A percentile compares a stretch with the other conserved stretches of the same genome.
phyloP scores from a whole-genome alignment of 805 yeast species.

The Sungouiozyma ichnusensis region DNA sequence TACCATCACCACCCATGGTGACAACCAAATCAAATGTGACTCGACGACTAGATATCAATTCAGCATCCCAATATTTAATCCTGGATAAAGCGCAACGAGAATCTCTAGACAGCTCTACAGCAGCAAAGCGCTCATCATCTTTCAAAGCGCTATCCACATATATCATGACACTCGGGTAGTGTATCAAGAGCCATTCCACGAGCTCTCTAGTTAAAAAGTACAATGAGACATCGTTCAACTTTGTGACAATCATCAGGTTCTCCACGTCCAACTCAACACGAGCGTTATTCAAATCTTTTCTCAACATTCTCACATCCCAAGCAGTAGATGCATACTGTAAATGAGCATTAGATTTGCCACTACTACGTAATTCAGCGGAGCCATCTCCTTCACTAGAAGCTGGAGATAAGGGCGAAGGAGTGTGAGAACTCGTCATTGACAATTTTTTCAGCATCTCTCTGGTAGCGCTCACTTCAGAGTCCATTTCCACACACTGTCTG shows the following conservation, averaged over 20 bases:
- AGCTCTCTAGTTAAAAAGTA: constrained; percentile 68
- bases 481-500: neutral
- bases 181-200: constrained; percentile 59
- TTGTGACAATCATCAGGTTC: constrained; percentile 75
- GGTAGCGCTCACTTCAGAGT: neutral
- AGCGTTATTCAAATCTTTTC: constrained; percentile 60
- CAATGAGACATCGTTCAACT: constrained; percentile 74
- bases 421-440: neutral
- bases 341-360: constrained; percentile 29
- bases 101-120: constrained; percentile 39
- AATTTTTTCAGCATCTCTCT: neutral
- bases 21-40: constrained; percentile 63
- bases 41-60: constrained; percentile 35
- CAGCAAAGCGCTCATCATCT: constrained; percentile 53
- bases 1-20: constrained; percentile 95
- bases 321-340: constrained; percentile 73
- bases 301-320: constrained; percentile 65
- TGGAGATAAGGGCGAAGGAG: neutral
- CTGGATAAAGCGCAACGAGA: constrained; percentile 33
- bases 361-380: neutral
- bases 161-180: constrained; percentile 35
- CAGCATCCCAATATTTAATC: constrained; percentile 59
- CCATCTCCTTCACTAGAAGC: neutral
- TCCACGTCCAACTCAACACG: constrained; percentile 60
- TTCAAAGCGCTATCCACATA: constrained; percentile 67